Evolutionary conservation across 1,139 yeast species (phyloP), one percentile per base, ranked within the genome.

Genomic region (Hyphopichia pseudoburtonii): DNA sequence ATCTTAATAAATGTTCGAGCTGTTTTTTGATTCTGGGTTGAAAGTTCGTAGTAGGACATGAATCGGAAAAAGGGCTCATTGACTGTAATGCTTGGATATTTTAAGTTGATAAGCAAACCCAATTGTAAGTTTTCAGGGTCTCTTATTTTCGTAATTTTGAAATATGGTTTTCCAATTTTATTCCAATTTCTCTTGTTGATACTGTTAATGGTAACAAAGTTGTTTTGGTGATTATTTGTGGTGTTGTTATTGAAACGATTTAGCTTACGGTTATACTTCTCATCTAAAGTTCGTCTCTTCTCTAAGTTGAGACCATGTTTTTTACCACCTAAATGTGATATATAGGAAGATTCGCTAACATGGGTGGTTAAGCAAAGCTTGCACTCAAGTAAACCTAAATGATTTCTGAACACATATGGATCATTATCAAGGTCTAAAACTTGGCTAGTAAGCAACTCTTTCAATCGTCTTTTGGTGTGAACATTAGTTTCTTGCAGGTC

Each of bases 311-410:
- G 57, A 52, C 78, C 85, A 56, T 88, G 96, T 56, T 82, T 83
- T 42, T 76, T 71, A 3, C 95, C 96, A 33, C 87, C 85, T 3
- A 89, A 72, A 51, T 88, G 96, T 2, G 89, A 73, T 14, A 87
- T 66, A 52, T 86, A 88, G 7, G 89, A 81, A n/a, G 86, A 76
- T 43, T 84, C 90, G 23, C 80, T 77, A 19, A 74, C 68, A 58
- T 87, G 96, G 0, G 85, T 73, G 1, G 96, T 87, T 23, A 80
- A 60, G 54, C 96, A 88, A 23, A 87, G 66, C 32, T 76, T 70
- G 56, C 96, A 88, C 53, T 87, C 96, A 22, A 82, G 65, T 33
- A 79, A 62, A 2, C 96, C 96, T 16, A 82, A 60, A 50, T 83
- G 88, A 54, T 85, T 86, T 46, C 78, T 73, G 57, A 80, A 76